These are phyloP conservation scores for Candida pini DNA, from an alignment of 805 yeast species.

Conservation along the genomic window DNA sequence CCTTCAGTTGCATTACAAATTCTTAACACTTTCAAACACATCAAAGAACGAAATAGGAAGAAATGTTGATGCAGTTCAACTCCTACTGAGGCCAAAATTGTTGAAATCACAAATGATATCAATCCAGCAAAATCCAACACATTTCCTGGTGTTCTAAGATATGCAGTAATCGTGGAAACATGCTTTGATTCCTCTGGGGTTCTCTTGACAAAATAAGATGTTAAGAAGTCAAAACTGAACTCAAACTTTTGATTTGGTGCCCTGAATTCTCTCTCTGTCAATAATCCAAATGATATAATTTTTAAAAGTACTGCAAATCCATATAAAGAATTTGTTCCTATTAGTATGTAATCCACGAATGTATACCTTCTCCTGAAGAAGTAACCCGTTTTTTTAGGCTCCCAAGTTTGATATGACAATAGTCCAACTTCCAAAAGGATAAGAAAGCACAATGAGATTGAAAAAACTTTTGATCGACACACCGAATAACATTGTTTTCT, in stretches of 20 bases:
- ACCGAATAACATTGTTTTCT: conserved; percentile 30
- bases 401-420: conserved; percentile 51
- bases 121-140: conserved; percentile 68
- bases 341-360: conserved; percentile 47
- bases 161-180: conserved; percentile 41
- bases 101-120: conserved; percentile 62
- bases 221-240: background rate
- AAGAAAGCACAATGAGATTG: conserved; percentile 30
- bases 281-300: conserved; percentile 63
- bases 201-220: background rate
- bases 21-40: conserved; percentile 61
- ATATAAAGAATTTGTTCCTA: conserved; percentile 49
- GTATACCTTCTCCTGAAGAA: conserved; percentile 32
- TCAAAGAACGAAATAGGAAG: conserved; percentile 58
- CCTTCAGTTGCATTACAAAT: conserved; percentile 65
- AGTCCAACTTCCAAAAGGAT: conserved; percentile 41
- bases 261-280: conserved; percentile 1
- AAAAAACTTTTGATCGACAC: conserved; percentile 24
- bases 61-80: conserved; percentile 46
- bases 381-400: conserved; percentile 36
- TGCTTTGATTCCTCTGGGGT: background rate
- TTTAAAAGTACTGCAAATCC: conserved; percentile 51
- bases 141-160: conserved; percentile 70
- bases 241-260: background rate
- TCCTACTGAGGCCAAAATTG: conserved; percentile 40